A percentile compares a stretch with the other conserved stretches of the same genome.
These are phyloP conservation scores for Aspergillus nidulans DNA, from an alignment of 495 filamentous ascomycete species.

Conservation along the genomic window DNA sequence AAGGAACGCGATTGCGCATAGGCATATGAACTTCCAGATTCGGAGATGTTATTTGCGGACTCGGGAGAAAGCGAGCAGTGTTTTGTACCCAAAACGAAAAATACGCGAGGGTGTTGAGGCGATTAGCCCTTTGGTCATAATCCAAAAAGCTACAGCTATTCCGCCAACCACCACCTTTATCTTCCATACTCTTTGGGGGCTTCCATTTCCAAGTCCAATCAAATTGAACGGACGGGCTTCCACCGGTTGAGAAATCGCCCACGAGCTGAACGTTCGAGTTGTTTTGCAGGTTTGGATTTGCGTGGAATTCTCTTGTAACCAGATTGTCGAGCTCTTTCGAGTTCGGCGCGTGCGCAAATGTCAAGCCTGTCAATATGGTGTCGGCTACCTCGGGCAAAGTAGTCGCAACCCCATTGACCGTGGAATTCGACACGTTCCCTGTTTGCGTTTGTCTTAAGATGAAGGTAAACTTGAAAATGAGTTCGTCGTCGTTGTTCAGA, in stretches of 20 bases:
- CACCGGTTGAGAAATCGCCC: constrained; percentile 79
- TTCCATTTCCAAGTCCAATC: constrained; percentile 97
- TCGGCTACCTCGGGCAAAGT: constrained; percentile 51
- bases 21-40: constrained; percentile 67
- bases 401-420: constrained; percentile 47
- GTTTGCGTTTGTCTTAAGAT: constrained; percentile 66
- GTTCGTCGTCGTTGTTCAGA: constrained; percentile 83
- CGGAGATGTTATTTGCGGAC: constrained; percentile 54
- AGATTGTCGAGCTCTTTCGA: constrained; percentile 86
- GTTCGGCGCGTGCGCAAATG: constrained; percentile 84
- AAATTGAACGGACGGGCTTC: constrained; percentile 78
- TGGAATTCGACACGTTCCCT: constrained; percentile 36
- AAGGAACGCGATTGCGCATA: constrained; percentile 73
- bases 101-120: constrained; percentile 77
- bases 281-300: constrained; percentile 95
- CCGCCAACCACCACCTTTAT: constrained; percentile 87
- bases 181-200: constrained; percentile 77
- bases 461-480: constrained; percentile 89
- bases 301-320: constrained; percentile 90
- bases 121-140: constrained; percentile 90
- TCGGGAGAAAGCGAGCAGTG: constrained; percentile 35
- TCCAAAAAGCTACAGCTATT: constrained; percentile 95
- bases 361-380: constrained; percentile 81
- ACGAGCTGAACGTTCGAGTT: constrained; percentile 92
- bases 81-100: constrained; percentile 96